phyloP scores from a whole-genome alignment of 2,329 filamentous ascomycete genomes.

The Aspergillus pseudonomiae region DNA sequence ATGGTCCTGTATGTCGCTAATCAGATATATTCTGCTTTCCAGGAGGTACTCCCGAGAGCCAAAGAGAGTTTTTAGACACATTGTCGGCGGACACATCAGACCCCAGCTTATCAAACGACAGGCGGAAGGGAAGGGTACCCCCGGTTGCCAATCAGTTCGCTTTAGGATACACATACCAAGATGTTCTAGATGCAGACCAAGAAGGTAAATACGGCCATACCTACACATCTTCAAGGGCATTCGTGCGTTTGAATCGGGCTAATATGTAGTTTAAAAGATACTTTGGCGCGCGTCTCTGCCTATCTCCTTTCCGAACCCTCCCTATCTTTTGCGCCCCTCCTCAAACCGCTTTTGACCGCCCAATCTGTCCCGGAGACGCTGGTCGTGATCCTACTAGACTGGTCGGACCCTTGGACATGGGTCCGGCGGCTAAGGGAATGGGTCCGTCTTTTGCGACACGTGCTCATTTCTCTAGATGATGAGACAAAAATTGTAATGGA shows the following conservation, averaged over 20 bases:
- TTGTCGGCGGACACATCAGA: constrained; percentile 49
- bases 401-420: constrained; percentile 93
- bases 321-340: constrained; percentile 76
- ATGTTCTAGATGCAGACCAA: constrained; percentile 90
- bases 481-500: constrained; percentile 83
- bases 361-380: constrained; percentile 83
- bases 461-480: constrained; percentile 72
- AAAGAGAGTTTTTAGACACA: constrained; percentile 78
- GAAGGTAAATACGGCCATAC: constrained; percentile 64
- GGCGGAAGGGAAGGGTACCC: constrained; percentile 60
- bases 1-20: constrained; percentile 19
- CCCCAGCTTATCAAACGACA: constrained; percentile 49
- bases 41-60: constrained; percentile 82
- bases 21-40: constrained; percentile 20
- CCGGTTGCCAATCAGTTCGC: constrained; percentile 91
- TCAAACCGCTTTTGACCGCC: constrained; percentile 81
- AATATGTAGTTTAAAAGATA: constrained; percentile 60
- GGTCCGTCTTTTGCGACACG: constrained; percentile 79
- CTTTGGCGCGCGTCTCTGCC: constrained; percentile 82
- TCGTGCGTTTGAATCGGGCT: constrained; percentile 7
- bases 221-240: constrained; percentile 18
- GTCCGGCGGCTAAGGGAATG: constrained; percentile 85
- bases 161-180: constrained; percentile 91
- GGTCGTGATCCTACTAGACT: constrained; percentile 90
- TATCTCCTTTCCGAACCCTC: constrained; percentile 88